phyloP scores from a whole-genome alignment of 1,284 basidiomycete species.

The Porodaedalea pini region DNA sequence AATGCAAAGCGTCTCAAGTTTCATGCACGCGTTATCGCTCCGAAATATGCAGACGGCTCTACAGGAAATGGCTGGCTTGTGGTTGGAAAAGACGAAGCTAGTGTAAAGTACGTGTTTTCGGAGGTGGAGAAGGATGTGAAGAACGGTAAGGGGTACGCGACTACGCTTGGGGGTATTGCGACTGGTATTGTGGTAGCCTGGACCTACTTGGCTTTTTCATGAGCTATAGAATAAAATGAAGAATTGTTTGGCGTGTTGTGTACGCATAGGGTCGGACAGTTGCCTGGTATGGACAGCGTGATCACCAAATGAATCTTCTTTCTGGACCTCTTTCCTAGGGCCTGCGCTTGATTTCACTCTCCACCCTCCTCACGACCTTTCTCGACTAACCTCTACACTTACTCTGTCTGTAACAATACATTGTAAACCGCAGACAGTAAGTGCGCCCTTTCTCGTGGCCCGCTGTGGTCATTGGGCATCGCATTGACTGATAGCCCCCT shows the following conservation, averaged over 20 bases:
- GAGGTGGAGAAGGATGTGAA: slow-evolving; percentile 18
- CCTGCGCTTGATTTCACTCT: background rate
- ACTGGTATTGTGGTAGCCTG: slow-evolving; percentile 11
- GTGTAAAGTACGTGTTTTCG: slow-evolving; percentile 14
- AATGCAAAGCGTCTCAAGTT: slow-evolving; percentile 14
- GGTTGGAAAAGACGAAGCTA: slow-evolving; percentile 11
- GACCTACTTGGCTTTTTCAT: slow-evolving; percentile 17
- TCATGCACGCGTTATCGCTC: slow-evolving; percentile 14
- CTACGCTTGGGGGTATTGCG: background rate
- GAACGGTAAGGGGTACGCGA: background rate
- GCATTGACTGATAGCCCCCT: background rate
- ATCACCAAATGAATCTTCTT: background rate
- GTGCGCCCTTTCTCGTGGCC: background rate
- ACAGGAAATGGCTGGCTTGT: slow-evolving; percentile 17
- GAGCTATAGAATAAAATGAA: no score
- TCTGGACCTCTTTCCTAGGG: background rate
- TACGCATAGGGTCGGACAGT: background rate
- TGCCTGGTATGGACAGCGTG: background rate
- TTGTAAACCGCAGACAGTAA: background rate
- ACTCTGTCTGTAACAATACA: background rate
- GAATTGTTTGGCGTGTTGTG: no score
- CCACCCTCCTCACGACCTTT: background rate
- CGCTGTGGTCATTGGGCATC: background rate
- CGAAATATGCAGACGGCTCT: slow-evolving; percentile 13
- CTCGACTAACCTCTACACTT: no score